phyloP scores from a whole-genome alignment of 257 asterid genomes.

The Misopates orontium region DNA sequence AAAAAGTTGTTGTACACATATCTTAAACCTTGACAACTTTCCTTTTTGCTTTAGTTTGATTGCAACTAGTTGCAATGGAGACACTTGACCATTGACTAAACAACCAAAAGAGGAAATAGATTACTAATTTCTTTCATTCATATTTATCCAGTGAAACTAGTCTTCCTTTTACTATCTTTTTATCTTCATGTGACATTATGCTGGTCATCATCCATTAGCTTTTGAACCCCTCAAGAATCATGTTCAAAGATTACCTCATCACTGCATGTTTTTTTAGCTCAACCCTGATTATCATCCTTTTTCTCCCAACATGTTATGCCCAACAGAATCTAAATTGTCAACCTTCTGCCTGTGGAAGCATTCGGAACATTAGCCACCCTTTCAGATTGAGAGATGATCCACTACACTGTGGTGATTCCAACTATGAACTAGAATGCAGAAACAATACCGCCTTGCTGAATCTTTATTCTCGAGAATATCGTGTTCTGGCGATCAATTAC shows the following conservation, averaged over 20 bases:
- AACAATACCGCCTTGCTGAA: slow-evolving; percentile 26
- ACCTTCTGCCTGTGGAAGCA: slow-evolving; percentile 42
- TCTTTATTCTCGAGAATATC: slow-evolving; percentile 23
- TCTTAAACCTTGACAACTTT: too few relatives aligned
- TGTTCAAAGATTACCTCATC: slow-evolving; percentile 6
- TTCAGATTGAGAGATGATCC: slow-evolving; percentile 49
- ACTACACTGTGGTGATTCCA: slow-evolving; percentile 37
- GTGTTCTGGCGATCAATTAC: slow-evolving; percentile 36
- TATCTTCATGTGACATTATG: too few relatives aligned
- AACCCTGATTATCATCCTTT: slow-evolving; percentile 5
- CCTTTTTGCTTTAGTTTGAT: too few relatives aligned
- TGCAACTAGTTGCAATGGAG: too few relatives aligned
- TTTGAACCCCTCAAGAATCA: slow-evolving; percentile 3
- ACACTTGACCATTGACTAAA: too few relatives aligned
- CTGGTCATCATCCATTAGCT: too few relatives aligned
- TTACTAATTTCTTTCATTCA: too few relatives aligned
- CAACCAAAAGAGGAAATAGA: too few relatives aligned
- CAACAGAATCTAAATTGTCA: neutral
- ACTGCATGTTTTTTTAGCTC: slow-evolving; percentile 1
- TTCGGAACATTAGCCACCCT: slow-evolving; percentile 37
- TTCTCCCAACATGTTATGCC: slow-evolving; percentile 12
- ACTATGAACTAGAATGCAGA: slow-evolving; percentile 34
- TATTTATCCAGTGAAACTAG: too few relatives aligned
- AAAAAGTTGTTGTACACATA: too few relatives aligned
- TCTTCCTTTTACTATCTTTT: too few relatives aligned